Base-by-base conservation (phyloP, 805 yeast species). In the Wickerhamomyces bovis region DNA sequence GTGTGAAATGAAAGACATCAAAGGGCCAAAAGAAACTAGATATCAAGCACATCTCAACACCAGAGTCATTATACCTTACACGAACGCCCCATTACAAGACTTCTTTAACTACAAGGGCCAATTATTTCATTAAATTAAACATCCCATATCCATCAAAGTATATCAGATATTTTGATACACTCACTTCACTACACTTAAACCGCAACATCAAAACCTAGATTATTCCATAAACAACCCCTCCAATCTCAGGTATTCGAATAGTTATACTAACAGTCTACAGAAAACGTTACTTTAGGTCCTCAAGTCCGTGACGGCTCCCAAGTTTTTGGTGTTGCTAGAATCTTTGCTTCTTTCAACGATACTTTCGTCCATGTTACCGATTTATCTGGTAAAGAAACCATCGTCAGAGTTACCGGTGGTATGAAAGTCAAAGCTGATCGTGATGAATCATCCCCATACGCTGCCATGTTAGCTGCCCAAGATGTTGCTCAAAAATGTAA, bases 391-490 rank as follows among this genome's bases (percentile, higher is more conserved):
- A 94, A 92, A 78, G 99, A 95, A 81, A 94, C 99, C 79, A 92
- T 94, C 71, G 84, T 96, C 81, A 89, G 98, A 81, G 97, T 94
- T 67, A 94, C 99, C 71, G 99, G 99, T 83, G 99, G 99, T 79
- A 94, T 94, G 99, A 94, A 94, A 84, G 99, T 94, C 76, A 94
- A 94, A 85, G 99, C 99, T 69, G 99, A 94, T 82, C 89, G 98
- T 82, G 99, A 95, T 75, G 99, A 94, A 84, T 92, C 98, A 57
- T 88, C 99, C 63, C 99, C 99, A 76, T 94, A 94, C 86, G 99
- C 99, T 72, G 99, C 97, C 71, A 94, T 94, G 99, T 86, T 94
- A 82, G 99, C 99, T 73, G 97, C 99, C 63, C 99, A 94, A 82
- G 99, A 95, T 71, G 99, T 86, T 69, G 99, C 99, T 69, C 92